Conservation (phyloP, 208 protist genomes). For the Trypanosomatidae sp. region DNA sequence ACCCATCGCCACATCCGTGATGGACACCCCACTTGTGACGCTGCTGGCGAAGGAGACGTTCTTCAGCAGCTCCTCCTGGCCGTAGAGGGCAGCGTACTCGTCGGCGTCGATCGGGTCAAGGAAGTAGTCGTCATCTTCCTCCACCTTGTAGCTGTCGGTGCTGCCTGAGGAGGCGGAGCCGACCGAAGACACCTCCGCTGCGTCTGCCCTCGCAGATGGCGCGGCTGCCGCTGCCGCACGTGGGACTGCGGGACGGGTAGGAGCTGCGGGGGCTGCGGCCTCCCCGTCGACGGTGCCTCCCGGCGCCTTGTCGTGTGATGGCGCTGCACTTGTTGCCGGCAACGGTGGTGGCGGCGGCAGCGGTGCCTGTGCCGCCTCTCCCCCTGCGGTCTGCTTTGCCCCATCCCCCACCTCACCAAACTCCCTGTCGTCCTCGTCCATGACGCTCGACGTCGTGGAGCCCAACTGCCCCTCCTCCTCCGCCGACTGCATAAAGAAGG, state of each 20-base stretch:
- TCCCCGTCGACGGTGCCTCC: too few relatives aligned
- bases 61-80: constrained; percentile 28
- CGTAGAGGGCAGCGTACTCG: constrained; percentile 30
- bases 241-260: too few relatives aligned
- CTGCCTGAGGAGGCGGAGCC: constrained; percentile 13
- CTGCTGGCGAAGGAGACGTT: constrained; percentile 38
- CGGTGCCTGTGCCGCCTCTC: too few relatives aligned
- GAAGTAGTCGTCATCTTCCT: constrained; percentile 44
- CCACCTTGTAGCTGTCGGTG: constrained; percentile 35
- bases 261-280: too few relatives aligned
- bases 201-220: too few relatives aligned
- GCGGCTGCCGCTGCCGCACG: too few relatives aligned
- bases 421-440: neutral
- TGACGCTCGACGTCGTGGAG: constrained; percentile 4
- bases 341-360: neutral
- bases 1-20: too few relatives aligned
- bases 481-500: constrained; percentile 29
- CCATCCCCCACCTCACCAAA: neutral
- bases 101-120: constrained; percentile 43
- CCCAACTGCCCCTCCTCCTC: constrained; percentile 23
- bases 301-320: too few relatives aligned
- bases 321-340: too few relatives aligned
- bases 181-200: constrained; percentile 11
- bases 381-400: too few relatives aligned
- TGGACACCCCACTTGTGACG: too few relatives aligned